phyloP scores from a whole-genome alignment of 768 basidiomycete species.

The Trametes gibbosa region DNA sequence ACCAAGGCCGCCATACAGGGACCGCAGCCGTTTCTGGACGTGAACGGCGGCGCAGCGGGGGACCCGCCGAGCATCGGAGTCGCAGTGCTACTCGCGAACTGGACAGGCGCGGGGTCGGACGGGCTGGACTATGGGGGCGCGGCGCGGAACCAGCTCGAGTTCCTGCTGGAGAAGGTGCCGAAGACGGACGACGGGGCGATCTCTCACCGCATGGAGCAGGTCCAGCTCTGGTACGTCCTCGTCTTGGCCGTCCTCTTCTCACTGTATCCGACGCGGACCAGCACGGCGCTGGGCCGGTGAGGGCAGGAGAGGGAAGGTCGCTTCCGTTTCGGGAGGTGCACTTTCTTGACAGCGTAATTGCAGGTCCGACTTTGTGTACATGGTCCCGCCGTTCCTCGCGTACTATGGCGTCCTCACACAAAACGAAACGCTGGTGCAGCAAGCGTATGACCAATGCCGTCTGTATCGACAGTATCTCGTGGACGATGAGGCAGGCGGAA shows the following conservation, averaged over 20 bases:
- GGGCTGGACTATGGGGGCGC: slow-evolving; percentile 59
- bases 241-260: neutral
- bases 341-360: neutral
- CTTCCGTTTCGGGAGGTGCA: neutral
- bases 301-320: neutral
- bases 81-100: slow-evolving; percentile 61
- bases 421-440: slow-evolving; percentile 56
- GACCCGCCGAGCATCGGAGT: slow-evolving; percentile 83
- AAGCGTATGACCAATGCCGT: slow-evolving; percentile 56
- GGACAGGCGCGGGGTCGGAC: slow-evolving; percentile 42
- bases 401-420: slow-evolving; percentile 69
- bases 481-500: slow-evolving; percentile 45
- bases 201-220: slow-evolving; percentile 65
- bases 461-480: slow-evolving; percentile 68
- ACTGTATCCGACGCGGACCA: neutral
- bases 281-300: neutral
- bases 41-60: slow-evolving; percentile 56
- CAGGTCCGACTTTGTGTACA: slow-evolving; percentile 80
- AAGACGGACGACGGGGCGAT: slow-evolving; percentile 74
- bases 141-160: slow-evolving; percentile 64
- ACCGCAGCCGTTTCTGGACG: slow-evolving; percentile 56
- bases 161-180: slow-evolving; percentile 53
- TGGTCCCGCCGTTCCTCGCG: slow-evolving; percentile 86
- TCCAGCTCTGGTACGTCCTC: slow-evolving; percentile 65
- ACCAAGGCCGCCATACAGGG: slow-evolving; percentile 40